phyloP scores from a whole-genome alignment of 2,329 filamentous ascomycete species.

The Byssothecium circinans region DNA sequence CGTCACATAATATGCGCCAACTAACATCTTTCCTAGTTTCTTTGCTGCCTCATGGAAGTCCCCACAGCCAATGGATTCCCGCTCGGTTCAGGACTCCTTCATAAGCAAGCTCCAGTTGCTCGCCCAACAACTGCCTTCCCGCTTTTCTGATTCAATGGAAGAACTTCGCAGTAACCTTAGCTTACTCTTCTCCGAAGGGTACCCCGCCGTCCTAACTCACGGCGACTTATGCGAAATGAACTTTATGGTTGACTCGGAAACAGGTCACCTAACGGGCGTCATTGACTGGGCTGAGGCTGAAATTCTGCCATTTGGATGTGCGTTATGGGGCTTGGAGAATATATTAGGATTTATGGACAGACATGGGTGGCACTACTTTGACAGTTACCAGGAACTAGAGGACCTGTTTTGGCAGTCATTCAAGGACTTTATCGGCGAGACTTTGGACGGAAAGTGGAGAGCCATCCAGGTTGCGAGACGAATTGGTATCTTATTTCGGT shows the following conservation, averaged over 20 bases:
- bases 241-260: conserved; percentile 43
- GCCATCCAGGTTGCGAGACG: conserved; percentile 4
- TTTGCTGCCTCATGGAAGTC: conserved; percentile 46
- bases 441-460: conserved; percentile 3
- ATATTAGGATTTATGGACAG: conserved; percentile 5
- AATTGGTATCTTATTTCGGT: conserved; percentile 7
- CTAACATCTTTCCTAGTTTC: conserved; percentile 34
- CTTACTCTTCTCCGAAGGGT: conserved; percentile 32
- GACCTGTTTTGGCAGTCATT: conserved; percentile 7
- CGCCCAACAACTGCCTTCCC: conserved; percentile 36
- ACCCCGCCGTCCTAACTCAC: conserved; percentile 47
- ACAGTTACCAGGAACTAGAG: conserved; percentile 1
- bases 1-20: conserved; percentile 1
- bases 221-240: conserved; percentile 42
- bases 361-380: conserved; percentile 3
- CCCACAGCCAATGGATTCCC: conserved; percentile 29
- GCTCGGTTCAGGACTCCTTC: conserved; percentile 27
- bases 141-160: conserved; percentile 40
- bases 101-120: conserved; percentile 38
- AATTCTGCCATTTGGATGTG: conserved; percentile 44
- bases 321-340: conserved; percentile 6
- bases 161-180: conserved; percentile 35
- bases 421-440: conserved; percentile 1
- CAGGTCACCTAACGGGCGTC: conserved; percentile 43
- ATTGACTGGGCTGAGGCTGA: conserved; percentile 49